phyloP scores from a whole-genome alignment of 495 filamentous ascomycete genomes.

The Pseudevernia furfuracea region DNA sequence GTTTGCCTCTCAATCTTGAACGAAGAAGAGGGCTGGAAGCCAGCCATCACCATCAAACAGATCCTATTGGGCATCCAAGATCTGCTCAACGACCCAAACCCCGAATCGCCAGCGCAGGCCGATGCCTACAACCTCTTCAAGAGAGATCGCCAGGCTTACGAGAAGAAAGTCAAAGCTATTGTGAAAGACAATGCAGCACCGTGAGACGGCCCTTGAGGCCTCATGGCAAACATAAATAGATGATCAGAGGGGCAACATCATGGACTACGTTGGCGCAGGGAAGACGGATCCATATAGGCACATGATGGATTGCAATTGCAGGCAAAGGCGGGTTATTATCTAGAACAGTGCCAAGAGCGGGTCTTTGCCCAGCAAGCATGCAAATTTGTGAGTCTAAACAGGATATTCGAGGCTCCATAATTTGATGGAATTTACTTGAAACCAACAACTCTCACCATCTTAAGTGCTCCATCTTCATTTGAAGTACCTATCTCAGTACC shows the following conservation, averaged over 20 bases:
- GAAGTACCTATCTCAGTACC: neutral
- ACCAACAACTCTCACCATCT: too few relatives aligned
- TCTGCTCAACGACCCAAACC: slow-evolving; percentile 91
- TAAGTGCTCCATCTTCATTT: neutral
- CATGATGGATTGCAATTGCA: neutral
- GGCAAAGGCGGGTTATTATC: neutral
- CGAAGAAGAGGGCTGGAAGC: slow-evolving; percentile 97
- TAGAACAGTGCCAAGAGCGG: neutral
- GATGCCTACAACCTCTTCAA: slow-evolving; percentile 97
- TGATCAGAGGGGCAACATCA: neutral
- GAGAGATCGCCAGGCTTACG: slow-evolving; percentile 80
- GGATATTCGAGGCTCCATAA: neutral
- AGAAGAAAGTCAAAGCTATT: slow-evolving; percentile 74
- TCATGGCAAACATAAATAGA: neutral
- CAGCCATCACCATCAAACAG: slow-evolving; percentile 95
- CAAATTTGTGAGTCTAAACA: neutral
- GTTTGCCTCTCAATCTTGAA: slow-evolving; percentile 97
- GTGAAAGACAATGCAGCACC: slow-evolving; percentile 79
- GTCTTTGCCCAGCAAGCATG: neutral
- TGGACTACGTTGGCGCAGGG: neutral
- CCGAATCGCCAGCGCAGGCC: slow-evolving; percentile 91
- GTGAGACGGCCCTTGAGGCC: slow-evolving; percentile 28
- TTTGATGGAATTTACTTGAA: neutral
- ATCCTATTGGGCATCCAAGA: slow-evolving; percentile 95
- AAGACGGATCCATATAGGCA: neutral